Conservation (phyloP, 23 red algal genomes). For the Agarophyton chilense region DNA sequence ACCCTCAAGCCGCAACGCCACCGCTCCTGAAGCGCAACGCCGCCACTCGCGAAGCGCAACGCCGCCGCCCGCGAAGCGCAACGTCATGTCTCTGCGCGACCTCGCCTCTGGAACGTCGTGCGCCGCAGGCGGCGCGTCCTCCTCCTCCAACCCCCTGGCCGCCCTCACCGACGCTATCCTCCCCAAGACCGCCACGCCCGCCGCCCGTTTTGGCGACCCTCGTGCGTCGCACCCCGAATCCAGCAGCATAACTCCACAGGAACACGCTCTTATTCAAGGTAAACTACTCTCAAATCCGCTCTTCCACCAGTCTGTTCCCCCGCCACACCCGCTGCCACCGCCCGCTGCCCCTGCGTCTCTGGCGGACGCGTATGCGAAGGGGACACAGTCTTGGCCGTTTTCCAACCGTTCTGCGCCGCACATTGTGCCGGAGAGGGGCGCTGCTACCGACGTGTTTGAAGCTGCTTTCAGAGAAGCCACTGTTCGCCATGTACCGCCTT, state of each 20-base stretch:
- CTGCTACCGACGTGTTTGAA: slow-evolving; percentile 33
- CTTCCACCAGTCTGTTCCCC: background rate
- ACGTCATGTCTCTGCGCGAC: slow-evolving; percentile 44
- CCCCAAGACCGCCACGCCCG: background rate
- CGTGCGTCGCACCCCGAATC: background rate
- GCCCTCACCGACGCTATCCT: slow-evolving; percentile 16
- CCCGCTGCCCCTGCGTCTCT: background rate
- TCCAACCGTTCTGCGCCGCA: background rate
- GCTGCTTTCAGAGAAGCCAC: slow-evolving; percentile 17
- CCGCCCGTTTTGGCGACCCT: background rate
- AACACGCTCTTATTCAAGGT: slow-evolving; percentile 8
- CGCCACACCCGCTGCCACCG: background rate
- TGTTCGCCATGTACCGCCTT: background rate
- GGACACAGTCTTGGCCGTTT: background rate
- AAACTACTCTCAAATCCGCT: background rate
- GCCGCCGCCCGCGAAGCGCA: background rate
- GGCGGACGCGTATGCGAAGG: background rate
- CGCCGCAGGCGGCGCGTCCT: background rate
- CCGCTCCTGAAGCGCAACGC: background rate
- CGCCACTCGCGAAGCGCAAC: background rate
- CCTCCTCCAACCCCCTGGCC: slow-evolving; percentile 38
- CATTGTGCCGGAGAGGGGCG: background rate
- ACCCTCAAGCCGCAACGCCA: background rate
- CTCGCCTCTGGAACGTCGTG: slow-evolving; percentile 11
- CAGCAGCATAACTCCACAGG: background rate